phyloP scores from a whole-genome alignment of 1,284 basidiomycete genomes.

The Phlebopus sp. region DNA sequence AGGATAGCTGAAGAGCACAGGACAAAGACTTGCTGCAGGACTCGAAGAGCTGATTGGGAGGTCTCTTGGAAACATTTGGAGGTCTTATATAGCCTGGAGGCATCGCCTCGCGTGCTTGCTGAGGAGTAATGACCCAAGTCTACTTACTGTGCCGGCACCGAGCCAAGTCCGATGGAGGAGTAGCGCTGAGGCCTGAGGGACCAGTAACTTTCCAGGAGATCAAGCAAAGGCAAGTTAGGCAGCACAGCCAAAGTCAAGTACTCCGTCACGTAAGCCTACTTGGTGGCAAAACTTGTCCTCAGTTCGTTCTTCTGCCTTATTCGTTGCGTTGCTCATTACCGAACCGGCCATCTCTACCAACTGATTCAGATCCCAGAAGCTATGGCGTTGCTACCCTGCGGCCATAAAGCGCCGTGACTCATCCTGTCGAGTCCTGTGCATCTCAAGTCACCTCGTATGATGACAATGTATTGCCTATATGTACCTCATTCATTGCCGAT shows the following conservation, averaged over 20 bases:
- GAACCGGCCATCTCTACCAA: not conserved
- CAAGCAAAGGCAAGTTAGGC: too few relatives aligned
- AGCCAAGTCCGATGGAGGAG: conserved; percentile 24
- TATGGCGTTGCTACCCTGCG: not conserved
- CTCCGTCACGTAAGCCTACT: too few relatives aligned
- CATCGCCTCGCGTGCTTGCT: conserved; percentile 29
- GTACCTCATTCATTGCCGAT: not conserved
- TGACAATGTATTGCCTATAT: not conserved
- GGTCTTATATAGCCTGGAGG: conserved; percentile 27
- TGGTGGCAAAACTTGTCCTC: not conserved
- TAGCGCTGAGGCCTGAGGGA: conserved; percentile 18
- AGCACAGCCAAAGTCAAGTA: too few relatives aligned
- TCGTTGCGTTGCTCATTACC: not conserved
- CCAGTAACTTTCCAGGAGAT: not conserved
- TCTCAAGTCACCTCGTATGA: not conserved
- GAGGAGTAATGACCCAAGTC: conserved; percentile 23
- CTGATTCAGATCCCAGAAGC: not conserved
- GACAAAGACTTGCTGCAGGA: conserved; percentile 13
- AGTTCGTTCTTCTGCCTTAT: not conserved
- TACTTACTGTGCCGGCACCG: conserved; percentile 27
- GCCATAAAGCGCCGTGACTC: conserved; percentile 1
- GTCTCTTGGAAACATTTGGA: not conserved
- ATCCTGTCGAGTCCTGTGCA: conserved; percentile 2
- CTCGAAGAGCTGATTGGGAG: conserved; percentile 9
- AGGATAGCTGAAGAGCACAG: not conserved